A percentile compares a stretch with the other conserved stretches of the same genome.
Conservation (phyloP, 345 rosid genomes). For the Eucalyptus paniculata region DNA sequence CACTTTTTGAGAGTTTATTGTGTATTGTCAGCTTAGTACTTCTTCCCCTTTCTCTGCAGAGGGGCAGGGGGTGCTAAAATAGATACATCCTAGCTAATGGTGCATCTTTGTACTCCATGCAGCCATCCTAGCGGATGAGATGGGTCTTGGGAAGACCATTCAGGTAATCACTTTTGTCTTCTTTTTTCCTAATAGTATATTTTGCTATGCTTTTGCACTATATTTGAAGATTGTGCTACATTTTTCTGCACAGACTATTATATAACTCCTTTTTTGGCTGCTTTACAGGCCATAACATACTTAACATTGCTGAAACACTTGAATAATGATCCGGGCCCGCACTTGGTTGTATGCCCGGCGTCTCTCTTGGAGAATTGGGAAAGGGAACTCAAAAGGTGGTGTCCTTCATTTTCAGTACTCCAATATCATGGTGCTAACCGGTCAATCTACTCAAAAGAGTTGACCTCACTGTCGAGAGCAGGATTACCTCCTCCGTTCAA, state of each 20-base stretch:
- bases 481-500: slow-evolving; percentile 87
- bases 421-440: slow-evolving; percentile 77
- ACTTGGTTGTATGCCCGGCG: slow-evolving; percentile 94
- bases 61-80: not conserved
- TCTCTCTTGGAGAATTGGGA: slow-evolving; percentile 98
- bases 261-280: not conserved
- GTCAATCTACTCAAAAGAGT: slow-evolving; percentile 77
- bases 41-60: not conserved
- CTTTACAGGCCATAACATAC: slow-evolving; percentile 76
- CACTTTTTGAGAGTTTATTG: not conserved
- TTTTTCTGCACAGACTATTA: not conserved
- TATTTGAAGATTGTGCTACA: not conserved
- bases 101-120: slow-evolving; percentile 18
- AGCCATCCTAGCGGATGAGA: slow-evolving; percentile 98
- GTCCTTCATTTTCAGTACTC: slow-evolving; percentile 89
- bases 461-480: slow-evolving; percentile 62
- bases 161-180: slow-evolving; percentile 41
- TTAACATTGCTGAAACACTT: slow-evolving; percentile 63
- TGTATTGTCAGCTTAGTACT: not conserved
- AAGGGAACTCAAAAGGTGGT: slow-evolving; percentile 94
- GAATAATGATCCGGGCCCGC: slow-evolving; percentile 89
- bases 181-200: not conserved
- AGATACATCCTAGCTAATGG: not conserved
- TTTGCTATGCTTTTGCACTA: not conserved
- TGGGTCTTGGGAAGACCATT: slow-evolving; percentile 98